Evolutionary conservation across 371 early-diverging fungal species (phyloP).

Genomic region (Apophysomyces variabilis): DNA sequence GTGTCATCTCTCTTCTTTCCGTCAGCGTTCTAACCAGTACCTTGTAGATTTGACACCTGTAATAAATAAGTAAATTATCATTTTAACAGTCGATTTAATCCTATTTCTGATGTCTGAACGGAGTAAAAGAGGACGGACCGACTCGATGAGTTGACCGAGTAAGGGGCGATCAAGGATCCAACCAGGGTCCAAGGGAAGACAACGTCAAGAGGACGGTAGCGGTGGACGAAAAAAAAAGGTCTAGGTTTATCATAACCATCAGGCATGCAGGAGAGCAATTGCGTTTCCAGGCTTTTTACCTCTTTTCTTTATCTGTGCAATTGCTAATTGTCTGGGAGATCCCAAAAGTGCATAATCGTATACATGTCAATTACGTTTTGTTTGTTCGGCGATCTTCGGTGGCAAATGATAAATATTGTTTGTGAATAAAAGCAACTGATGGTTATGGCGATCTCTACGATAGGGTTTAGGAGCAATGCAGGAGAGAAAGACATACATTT

Average conservation of each 20-base stretch:
- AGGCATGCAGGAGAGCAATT: neutral
- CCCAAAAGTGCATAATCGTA: neutral
- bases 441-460: neutral
- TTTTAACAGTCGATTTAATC: too few species aligned
- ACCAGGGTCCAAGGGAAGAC: conserved; percentile 10
- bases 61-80: too few species aligned
- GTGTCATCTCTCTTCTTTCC: too few species aligned
- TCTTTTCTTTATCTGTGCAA: neutral
- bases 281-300: neutral
- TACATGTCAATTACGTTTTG: neutral
- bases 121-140: too few species aligned
- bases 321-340: neutral
- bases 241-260: conserved; percentile 4
- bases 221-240: neutral
- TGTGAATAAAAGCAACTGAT: neutral
- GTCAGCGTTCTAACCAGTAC: too few species aligned
- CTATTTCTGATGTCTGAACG: too few species aligned
- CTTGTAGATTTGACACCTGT: too few species aligned
- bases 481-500: conserved; percentile 1
- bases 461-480: conserved; percentile 7
- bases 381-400: neutral
- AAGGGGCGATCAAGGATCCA: neutral
- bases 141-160: neutral
- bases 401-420: neutral
- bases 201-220: conserved; percentile 1